Evolutionary conservation across 768 basidiomycete species (phyloP).

Genomic region (Lentinula detonsa): DNA sequence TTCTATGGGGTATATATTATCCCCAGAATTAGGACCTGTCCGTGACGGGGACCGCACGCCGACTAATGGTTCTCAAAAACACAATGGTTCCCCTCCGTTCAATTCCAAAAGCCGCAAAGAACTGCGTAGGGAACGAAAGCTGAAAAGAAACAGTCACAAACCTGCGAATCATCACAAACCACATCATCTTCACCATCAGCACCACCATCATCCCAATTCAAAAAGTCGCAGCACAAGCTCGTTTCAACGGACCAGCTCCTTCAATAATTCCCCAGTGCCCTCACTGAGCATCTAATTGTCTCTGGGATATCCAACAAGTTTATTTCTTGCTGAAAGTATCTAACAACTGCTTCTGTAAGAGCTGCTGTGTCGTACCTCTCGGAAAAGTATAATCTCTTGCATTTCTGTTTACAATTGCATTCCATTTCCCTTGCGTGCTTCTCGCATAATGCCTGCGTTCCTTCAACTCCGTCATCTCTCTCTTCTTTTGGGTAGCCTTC

Average conservation of each 20-base stretch:
- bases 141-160: constrained; percentile 53
- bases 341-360: neutral
- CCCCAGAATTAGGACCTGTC: constrained; percentile 47
- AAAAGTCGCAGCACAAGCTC: constrained; percentile 53
- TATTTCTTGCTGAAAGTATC: neutral
- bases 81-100: constrained; percentile 32
- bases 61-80: constrained; percentile 32
- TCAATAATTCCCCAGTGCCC: constrained; percentile 17
- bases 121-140: constrained; percentile 60
- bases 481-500: neutral
- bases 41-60: constrained; percentile 54
- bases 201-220: constrained; percentile 60
- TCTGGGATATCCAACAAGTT: too few species aligned
- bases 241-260: constrained; percentile 40
- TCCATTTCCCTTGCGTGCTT: neutral
- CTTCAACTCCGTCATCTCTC: neutral
- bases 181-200: constrained; percentile 45
- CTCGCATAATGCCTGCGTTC: neutral
- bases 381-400: constrained; percentile 1
- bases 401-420: neutral
- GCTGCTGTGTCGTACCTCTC: neutral
- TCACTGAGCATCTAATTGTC: neutral
- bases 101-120: constrained; percentile 54
- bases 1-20: constrained; percentile 30
- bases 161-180: constrained; percentile 32